These are phyloP conservation scores for Elsinoe ampelina DNA, from an alignment of 2,329 filamentous ascomycete genomes.

Conservation along the genomic window DNA sequence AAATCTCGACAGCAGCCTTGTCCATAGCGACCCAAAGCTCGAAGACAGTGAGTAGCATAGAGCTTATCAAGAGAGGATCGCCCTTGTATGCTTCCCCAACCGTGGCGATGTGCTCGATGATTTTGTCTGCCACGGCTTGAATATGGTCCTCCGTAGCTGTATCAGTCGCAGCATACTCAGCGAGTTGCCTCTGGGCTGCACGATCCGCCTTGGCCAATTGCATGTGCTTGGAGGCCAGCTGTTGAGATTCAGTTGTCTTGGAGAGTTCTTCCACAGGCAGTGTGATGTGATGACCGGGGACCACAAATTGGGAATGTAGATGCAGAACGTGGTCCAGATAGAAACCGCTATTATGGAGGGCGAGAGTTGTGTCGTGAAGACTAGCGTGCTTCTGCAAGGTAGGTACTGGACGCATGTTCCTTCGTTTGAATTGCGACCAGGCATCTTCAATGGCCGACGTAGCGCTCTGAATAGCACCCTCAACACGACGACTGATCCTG, in stretches of 20 bases:
- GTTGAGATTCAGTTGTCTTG: neutral
- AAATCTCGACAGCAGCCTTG: constrained; percentile 31
- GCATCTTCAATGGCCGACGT: neutral
- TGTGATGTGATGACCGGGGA: too few relatives aligned
- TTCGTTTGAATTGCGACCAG: constrained; percentile 1
- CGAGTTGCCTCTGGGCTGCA: constrained; percentile 18
- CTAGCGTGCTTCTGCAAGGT: neutral
- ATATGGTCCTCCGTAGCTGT: constrained; percentile 7
- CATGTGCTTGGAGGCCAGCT: neutral
- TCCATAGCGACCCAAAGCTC: constrained; percentile 53
- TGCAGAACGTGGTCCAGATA: constrained; percentile 12
- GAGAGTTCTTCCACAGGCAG: neutral
- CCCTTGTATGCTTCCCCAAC: constrained; percentile 31
- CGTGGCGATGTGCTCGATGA: constrained; percentile 18
- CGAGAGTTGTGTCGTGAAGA: constrained; percentile 17
- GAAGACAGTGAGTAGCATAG: constrained; percentile 45
- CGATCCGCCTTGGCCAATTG: neutral
- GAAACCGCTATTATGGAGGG: constrained; percentile 11
- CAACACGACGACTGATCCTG: neutral
- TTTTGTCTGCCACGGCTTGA: constrained; percentile 8
- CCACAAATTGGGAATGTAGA: neutral
- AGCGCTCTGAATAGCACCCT: neutral
- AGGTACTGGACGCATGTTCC: neutral
- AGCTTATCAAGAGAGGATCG: constrained; percentile 43
- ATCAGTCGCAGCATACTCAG: neutral